phyloP scores from a whole-genome alignment of 2,329 filamentous ascomycete genomes.

The Fusarium piperis region DNA sequence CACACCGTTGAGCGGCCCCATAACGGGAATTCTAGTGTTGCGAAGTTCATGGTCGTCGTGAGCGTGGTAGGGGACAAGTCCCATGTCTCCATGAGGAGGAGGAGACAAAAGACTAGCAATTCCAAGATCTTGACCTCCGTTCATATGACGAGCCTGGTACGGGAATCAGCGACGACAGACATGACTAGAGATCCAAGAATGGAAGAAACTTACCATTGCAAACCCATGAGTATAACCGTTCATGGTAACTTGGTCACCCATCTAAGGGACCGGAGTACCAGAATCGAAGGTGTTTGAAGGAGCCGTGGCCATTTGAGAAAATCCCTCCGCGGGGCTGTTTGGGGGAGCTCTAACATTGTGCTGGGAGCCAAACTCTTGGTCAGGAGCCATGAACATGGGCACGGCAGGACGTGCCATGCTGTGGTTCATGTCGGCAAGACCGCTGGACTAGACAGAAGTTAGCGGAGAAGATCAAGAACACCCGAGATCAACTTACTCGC shows the following conservation, averaged over 20 bases:
- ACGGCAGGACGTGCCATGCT: neutral
- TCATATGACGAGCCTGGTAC: neutral
- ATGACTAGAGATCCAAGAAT: neutral
- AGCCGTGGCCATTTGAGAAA: neutral
- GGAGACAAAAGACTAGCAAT: slow-evolving; percentile 8
- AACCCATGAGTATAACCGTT: neutral
- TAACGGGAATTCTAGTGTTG: neutral
- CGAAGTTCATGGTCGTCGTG: no score
- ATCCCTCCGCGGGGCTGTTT: slow-evolving; percentile 17
- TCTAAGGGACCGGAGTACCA: slow-evolving; percentile 34
- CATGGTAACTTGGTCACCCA: slow-evolving; percentile 31
- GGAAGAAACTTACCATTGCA: slow-evolving; percentile 9
- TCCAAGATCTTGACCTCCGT: neutral
- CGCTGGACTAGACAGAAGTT: slow-evolving; percentile 17
- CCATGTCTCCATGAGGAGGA: neutral
- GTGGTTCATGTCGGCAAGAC: neutral
- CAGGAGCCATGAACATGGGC: neutral
- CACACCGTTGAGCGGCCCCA: neutral
- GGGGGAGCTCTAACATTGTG: slow-evolving; percentile 18
- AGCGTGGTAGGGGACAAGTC: no score
- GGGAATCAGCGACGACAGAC: slow-evolving; percentile 6
- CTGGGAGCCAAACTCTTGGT: neutral
- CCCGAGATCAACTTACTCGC: slow-evolving; percentile 8
- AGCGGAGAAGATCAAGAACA: neutral
- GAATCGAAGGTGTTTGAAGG: neutral